Evolutionary conservation across 208 protist species (phyloP).

Genomic region (Vickermania spadyakhi): DNA sequence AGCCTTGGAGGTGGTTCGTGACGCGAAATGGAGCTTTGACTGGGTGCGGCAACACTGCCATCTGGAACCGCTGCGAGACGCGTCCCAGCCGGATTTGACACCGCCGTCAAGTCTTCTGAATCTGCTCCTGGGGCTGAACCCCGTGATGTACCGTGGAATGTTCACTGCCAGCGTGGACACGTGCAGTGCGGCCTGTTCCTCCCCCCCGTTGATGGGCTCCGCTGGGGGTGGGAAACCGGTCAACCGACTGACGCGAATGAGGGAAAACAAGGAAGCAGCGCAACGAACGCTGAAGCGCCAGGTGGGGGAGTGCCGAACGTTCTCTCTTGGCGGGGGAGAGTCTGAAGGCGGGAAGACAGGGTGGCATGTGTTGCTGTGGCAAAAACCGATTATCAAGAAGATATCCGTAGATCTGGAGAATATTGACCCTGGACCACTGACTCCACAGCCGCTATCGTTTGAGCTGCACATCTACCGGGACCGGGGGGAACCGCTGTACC

Average conservation of each 20-base stretch:
- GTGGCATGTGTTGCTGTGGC: constrained; percentile 40
- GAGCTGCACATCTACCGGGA: constrained; percentile 64
- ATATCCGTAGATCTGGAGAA: constrained; percentile 7
- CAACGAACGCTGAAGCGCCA: constrained; percentile 29
- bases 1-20: background rate
- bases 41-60: background rate
- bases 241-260: constrained; percentile 19
- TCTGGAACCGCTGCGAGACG: background rate
- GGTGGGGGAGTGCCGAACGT: constrained; percentile 35
- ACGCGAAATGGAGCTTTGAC: background rate
- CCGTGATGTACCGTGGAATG: background rate
- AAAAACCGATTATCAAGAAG: constrained; percentile 33
- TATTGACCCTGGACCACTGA: constrained; percentile 16
- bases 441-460: constrained; percentile 37
- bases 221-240: no score
- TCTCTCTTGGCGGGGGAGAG: constrained; percentile 15
- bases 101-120: background rate
- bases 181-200: background rate
- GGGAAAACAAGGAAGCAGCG: constrained; percentile 22
- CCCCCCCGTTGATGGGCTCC: no score
- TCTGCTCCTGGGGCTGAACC: background rate
- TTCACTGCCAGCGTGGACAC: background rate
- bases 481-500: constrained; percentile 49
- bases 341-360: background rate
- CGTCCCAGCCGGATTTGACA: background rate